Percentiles rank a stretch among this genome's conserved stretches.
Evolutionary conservation across 371 early-diverging fungal species (phyloP).

Genomic region (Rhizopus sp.): DNA sequence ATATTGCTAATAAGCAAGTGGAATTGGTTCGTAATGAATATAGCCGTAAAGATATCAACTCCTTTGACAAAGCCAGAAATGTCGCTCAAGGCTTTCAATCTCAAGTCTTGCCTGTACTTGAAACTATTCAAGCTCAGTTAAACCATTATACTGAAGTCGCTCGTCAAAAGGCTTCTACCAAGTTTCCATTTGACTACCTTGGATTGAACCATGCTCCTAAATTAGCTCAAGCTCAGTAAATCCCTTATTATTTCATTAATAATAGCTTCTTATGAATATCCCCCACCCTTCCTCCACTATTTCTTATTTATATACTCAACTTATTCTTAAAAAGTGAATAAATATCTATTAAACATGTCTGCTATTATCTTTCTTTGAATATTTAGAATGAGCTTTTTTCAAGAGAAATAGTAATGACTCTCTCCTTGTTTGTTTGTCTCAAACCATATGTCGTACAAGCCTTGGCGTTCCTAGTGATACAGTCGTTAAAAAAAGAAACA

Average conservation of each 20-base stretch:
- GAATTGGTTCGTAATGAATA: slow-evolving; percentile 52
- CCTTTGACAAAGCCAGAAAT: slow-evolving; percentile 59
- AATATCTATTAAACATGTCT: too few relatives aligned
- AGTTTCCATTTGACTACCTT: slow-evolving; percentile 30
- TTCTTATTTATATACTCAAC: too few relatives aligned
- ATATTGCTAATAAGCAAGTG: slow-evolving; percentile 55
- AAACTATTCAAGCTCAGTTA: slow-evolving; percentile 48
- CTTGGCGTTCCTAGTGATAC: too few relatives aligned
- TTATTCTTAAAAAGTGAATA: too few relatives aligned
- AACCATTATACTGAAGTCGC: slow-evolving; percentile 36
- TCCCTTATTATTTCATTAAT: not conserved
- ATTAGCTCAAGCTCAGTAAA: slow-evolving; percentile 16
- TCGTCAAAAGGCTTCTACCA: slow-evolving; percentile 31
- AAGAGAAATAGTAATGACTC: too few relatives aligned
- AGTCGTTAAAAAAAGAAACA: too few relatives aligned
- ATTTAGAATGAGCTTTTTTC: too few relatives aligned
- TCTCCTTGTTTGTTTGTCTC: too few relatives aligned
- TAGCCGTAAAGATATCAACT: slow-evolving; percentile 46
- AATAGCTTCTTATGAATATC: too few relatives aligned
- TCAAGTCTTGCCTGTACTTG: slow-evolving; percentile 61
- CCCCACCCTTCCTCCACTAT: too few relatives aligned
- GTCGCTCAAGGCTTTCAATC: slow-evolving; percentile 54
- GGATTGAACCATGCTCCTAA: slow-evolving; percentile 25
- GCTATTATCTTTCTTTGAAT: too few relatives aligned
- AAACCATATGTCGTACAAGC: too few relatives aligned